These are phyloP conservation scores for Pleurotus sapidus DNA, from an alignment of 768 basidiomycete species.

Conservation along the genomic window DNA sequence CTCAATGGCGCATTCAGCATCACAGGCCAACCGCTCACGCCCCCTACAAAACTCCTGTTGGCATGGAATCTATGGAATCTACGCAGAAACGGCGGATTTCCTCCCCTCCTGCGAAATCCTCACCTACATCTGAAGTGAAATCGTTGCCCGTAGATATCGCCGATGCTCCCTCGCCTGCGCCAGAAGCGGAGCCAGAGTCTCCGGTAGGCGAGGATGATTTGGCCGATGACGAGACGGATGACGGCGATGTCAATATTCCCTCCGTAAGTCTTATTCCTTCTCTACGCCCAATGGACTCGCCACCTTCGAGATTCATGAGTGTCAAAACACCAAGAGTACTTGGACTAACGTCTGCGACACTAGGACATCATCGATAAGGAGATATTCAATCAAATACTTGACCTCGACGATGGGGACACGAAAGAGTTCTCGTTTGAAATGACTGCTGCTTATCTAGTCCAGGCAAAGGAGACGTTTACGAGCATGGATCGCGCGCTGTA, in stretches of 20 bases:
- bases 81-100: neutral
- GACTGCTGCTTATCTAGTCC: slow-evolving; percentile 76
- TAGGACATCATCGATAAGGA: slow-evolving; percentile 61
- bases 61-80: neutral
- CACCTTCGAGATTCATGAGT: neutral
- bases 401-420: slow-evolving; percentile 84
- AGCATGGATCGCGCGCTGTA: slow-evolving; percentile 81
- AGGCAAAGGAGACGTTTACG: slow-evolving; percentile 73
- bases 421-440: slow-evolving; percentile 78
- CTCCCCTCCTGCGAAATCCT: neutral
- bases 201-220: neutral
- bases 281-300: neutral
- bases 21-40: slow-evolving; percentile 1
- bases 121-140: neutral
- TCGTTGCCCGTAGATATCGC: neutral
- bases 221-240: neutral
- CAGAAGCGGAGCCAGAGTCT: neutral
- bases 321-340: neutral
- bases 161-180: neutral
- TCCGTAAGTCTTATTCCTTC: neutral
- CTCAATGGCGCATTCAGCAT: neutral
- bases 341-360: neutral
- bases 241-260: neutral
- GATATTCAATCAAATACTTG: slow-evolving; percentile 82
- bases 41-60: neutral